These are phyloP conservation scores for Tilletia caries DNA, from an alignment of 1,284 basidiomycete species.

Conservation along the genomic window DNA sequence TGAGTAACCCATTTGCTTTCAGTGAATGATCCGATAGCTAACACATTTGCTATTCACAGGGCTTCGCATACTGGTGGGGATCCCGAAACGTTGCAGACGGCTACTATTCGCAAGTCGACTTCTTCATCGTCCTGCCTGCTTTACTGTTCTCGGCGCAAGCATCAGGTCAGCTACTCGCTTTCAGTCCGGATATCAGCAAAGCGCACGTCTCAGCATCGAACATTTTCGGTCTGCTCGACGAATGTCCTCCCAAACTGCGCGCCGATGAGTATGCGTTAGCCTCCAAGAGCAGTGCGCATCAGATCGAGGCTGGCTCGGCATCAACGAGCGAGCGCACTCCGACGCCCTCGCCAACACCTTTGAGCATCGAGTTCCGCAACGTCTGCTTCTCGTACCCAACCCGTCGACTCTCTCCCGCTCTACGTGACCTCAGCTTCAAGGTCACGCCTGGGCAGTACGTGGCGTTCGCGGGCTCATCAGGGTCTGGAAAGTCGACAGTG, in stretches of 20 bases:
- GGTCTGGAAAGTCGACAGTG: conserved; percentile 70
- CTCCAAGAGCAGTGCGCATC: not conserved
- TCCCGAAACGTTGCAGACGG: conserved; percentile 40
- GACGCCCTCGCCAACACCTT: not conserved
- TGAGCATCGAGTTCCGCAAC: conserved; percentile 1
- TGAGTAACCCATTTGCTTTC: not conserved
- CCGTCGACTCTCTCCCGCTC: not conserved
- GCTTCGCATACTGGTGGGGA: conserved; percentile 48
- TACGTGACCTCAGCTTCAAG: conserved; percentile 5
- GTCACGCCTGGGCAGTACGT: not conserved
- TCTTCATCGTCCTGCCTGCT: conserved; percentile 44
- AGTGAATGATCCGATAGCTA: not conserved
- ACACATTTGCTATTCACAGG: conserved; percentile 20
- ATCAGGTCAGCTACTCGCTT: conserved; percentile 43
- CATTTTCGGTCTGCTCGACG: conserved; percentile 33
- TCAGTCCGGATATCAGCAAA: conserved; percentile 41
- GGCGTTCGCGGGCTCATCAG: conserved; percentile 2
- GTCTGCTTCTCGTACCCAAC: conserved; percentile 13
- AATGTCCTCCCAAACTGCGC: not conserved
- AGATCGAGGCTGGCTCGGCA: not conserved
- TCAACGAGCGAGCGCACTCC: not conserved
- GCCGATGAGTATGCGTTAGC: conserved; percentile 19
- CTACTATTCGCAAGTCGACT: conserved; percentile 36
- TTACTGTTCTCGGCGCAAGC: conserved; percentile 46
- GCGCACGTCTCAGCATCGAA: conserved; percentile 41